A percentile compares a stretch with the other conserved stretches of the same genome.
phyloP scores from a whole-genome alignment of 75 land plant genomes.

The Selaginella moellendorffii region DNA sequence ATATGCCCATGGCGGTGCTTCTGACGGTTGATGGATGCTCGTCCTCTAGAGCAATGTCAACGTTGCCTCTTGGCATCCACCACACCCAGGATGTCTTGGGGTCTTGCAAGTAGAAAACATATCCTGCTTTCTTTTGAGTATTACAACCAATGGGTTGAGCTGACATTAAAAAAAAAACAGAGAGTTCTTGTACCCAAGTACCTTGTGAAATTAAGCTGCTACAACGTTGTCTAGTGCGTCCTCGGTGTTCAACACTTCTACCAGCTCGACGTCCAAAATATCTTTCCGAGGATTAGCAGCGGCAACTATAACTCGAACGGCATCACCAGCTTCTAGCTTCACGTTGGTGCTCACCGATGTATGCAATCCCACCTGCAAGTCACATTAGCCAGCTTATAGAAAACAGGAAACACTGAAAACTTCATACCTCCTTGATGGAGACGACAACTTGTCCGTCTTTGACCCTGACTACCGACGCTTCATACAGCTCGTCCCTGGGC shows the following conservation, averaged over 20 bases:
- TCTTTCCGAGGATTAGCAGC: background rate
- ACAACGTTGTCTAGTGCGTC: background rate
- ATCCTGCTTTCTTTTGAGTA: too few species aligned
- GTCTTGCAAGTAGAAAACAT: too few species aligned
- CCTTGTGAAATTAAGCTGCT: background rate
- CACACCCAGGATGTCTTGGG: background rate
- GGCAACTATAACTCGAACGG: background rate
- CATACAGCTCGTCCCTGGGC: conserved; percentile 44
- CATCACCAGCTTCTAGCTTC: background rate
- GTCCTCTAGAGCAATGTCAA: background rate
- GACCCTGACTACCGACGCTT: conserved; percentile 33
- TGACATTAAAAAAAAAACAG: too few species aligned
- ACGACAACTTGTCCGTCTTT: background rate
- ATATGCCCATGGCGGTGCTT: background rate
- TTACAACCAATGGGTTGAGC: too few species aligned
- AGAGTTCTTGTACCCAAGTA: too few species aligned
- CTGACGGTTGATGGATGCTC: background rate
- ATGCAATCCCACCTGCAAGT: background rate
- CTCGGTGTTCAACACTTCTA: background rate
- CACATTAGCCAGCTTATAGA: background rate
- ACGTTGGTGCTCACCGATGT: background rate
- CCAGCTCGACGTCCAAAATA: background rate
- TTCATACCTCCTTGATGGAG: background rate
- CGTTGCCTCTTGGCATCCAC: background rate
- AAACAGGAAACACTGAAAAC: too few species aligned